phyloP scores from a whole-genome alignment of 1,284 basidiomycete genomes.

The Acaromyces ingoldii region DNA sequence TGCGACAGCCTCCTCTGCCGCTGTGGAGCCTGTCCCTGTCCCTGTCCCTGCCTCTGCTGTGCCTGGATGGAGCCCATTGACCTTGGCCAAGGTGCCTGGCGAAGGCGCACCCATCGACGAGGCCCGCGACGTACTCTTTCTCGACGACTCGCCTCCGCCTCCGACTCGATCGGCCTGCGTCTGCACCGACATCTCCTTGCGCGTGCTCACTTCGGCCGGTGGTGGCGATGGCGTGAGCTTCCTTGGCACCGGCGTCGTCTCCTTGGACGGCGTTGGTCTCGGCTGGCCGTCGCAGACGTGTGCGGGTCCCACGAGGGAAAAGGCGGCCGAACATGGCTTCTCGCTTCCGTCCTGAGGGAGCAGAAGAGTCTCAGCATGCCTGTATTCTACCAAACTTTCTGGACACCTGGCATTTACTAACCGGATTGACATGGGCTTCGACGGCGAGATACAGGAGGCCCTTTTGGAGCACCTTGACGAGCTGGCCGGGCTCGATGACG shows the following conservation, averaged over 20 bases:
- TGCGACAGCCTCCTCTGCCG: too few relatives aligned
- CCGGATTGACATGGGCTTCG: slow-evolving; percentile 32
- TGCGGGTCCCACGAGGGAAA: slow-evolving; percentile 36
- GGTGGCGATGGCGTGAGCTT: slow-evolving; percentile 28
- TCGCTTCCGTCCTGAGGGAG: slow-evolving; percentile 33
- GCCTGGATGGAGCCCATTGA: too few relatives aligned
- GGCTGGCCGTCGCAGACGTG: slow-evolving; percentile 43
- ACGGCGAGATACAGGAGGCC: slow-evolving; percentile 47
- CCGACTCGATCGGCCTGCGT: slow-evolving; percentile 1
- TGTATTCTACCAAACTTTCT: background rate
- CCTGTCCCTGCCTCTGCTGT: too few relatives aligned
- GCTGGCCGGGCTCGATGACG: slow-evolving; percentile 43
- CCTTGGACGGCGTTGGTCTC: slow-evolving; percentile 17
- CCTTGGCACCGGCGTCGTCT: slow-evolving; percentile 11
- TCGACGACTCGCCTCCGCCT: background rate
- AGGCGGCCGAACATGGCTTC: slow-evolving; percentile 37
- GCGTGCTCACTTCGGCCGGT: background rate
- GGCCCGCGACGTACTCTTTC: too few relatives aligned
- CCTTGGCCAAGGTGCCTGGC: too few relatives aligned
- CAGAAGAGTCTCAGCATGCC: background rate
- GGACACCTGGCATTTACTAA: slow-evolving; percentile 8
- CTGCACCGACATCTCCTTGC: slow-evolving; percentile 3
- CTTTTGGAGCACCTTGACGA: slow-evolving; percentile 42
- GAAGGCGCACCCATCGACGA: too few relatives aligned
- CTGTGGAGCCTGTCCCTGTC: too few relatives aligned